These are phyloP conservation scores for Geotrichum fermentans DNA, from an alignment of 1,139 yeast genomes.

Conservation along the genomic window DNA sequence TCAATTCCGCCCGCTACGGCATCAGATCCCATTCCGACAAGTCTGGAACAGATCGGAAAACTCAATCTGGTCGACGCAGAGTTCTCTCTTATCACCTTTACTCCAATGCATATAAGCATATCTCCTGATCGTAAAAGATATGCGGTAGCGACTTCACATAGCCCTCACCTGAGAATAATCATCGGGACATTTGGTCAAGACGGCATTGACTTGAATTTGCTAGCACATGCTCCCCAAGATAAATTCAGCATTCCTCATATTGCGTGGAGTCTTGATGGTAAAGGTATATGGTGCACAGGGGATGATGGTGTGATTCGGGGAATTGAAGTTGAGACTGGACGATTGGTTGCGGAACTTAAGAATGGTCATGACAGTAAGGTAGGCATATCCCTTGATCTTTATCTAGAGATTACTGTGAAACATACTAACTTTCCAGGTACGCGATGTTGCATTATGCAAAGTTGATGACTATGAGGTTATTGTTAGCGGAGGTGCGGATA, in stretches of 20 bases:
- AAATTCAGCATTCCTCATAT: constrained; percentile 14
- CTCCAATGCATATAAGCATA: constrained; percentile 14
- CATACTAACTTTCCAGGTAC: constrained; percentile 1
- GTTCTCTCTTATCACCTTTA: constrained; percentile 15
- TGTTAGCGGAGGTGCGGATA: constrained; percentile 14
- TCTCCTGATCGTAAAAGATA: constrained; percentile 9
- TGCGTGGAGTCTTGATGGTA: constrained; percentile 17
- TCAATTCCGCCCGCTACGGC: background rate
- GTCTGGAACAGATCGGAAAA: constrained; percentile 5
- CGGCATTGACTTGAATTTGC: constrained; percentile 6
- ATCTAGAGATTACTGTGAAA: background rate
- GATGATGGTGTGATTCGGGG: constrained; percentile 66
- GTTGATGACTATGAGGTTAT: constrained; percentile 5
- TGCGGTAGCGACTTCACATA: constrained; percentile 17
- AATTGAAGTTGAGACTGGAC: constrained; percentile 26
- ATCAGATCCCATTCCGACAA: background rate
- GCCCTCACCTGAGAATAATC: constrained; percentile 17
- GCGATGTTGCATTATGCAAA: constrained; percentile 7
- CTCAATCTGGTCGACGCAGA: constrained; percentile 16
- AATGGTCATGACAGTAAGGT: constrained; percentile 12
- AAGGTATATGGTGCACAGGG: constrained; percentile 62
- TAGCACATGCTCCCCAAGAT: constrained; percentile 18
- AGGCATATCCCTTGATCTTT: too few relatives aligned
- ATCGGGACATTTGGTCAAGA: constrained; percentile 6
- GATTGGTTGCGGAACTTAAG: constrained; percentile 23